Conservation (phyloP, 2,329 filamentous ascomycete species). For the Colletotrichum gloeosporioides region DNA sequence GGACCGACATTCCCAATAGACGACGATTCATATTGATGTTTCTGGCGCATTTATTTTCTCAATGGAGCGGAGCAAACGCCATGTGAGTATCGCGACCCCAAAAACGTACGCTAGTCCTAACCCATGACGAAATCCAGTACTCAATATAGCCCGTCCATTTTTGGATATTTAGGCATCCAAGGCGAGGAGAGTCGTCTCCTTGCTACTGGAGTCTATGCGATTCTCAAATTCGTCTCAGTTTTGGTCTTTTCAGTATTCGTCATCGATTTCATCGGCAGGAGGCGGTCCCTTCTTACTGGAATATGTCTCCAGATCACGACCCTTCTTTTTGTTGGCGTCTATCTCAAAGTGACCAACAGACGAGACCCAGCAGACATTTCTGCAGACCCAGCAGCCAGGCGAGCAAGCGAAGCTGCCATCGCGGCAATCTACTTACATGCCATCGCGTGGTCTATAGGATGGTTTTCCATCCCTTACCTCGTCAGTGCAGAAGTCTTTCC, state of each 20-base stretch:
- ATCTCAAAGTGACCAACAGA: conserved; percentile 32
- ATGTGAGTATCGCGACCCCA: conserved; percentile 10
- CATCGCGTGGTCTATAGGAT: conserved; percentile 51
- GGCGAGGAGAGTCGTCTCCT: conserved; percentile 28
- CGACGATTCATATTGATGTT: conserved; percentile 36
- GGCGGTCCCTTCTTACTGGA: conserved; percentile 37
- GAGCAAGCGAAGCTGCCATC: conserved; percentile 43
- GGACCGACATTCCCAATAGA: conserved; percentile 29
- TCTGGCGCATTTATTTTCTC: conserved; percentile 29
- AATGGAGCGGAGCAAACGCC: conserved; percentile 33
- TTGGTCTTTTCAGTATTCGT: conserved; percentile 32
- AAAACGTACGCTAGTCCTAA: neutral
- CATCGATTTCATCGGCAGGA: conserved; percentile 34
- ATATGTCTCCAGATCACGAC: conserved; percentile 36
- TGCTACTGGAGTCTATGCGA: conserved; percentile 29
- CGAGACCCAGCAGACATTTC: conserved; percentile 23
- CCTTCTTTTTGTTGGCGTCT: conserved; percentile 32
- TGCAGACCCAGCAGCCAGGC: conserved; percentile 23
- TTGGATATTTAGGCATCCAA: conserved; percentile 30
- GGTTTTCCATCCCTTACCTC: conserved; percentile 50
- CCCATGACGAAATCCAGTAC: conserved; percentile 10
- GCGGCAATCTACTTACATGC: conserved; percentile 49
- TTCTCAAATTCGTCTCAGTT: conserved; percentile 33
- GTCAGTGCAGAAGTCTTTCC: conserved; percentile 51
- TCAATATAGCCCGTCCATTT: conserved; percentile 32